Percentiles rank a stretch among this genome's conserved stretches.
Conservation (phyloP, 192 early-diverging fungal genomes). For the Coemansia sp. region DNA sequence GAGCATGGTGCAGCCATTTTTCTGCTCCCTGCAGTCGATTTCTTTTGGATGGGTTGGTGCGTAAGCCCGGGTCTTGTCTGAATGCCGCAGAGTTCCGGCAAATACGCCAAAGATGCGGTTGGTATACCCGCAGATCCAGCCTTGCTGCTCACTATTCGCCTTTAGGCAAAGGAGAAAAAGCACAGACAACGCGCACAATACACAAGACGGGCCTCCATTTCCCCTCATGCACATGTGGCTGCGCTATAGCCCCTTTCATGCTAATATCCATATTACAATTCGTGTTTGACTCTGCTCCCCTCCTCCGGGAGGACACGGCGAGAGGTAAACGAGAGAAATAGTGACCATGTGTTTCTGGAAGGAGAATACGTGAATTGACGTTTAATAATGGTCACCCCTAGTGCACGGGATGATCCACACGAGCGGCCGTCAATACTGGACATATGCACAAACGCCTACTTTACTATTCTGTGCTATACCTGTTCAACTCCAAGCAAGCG, state of each 20-base stretch:
- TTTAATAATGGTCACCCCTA: neutral
- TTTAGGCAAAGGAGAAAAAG: neutral
- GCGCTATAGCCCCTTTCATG: neutral
- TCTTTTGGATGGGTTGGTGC: neutral
- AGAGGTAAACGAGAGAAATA: neutral
- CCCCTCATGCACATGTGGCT: neutral
- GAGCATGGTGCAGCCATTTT: neutral
- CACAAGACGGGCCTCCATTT: neutral
- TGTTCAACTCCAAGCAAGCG: no score
- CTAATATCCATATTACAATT: neutral
- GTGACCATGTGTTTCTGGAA: neutral
- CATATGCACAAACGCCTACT: slow-evolving; percentile 1
- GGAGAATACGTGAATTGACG: neutral
- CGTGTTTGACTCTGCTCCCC: neutral
- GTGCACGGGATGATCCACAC: neutral
- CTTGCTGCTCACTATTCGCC: neutral
- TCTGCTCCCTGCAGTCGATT: neutral
- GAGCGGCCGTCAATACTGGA: neutral
- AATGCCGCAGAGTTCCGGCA: neutral
- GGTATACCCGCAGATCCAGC: neutral
- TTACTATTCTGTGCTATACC: neutral
- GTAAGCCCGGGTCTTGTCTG: neutral
- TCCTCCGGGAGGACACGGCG: neutral
- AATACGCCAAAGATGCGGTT: neutral
- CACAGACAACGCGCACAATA: slow-evolving; percentile 4